These are phyloP conservation scores for Polytrichum commune DNA, from an alignment of 225 moss, liverwort and hornwort species.

Conservation along the genomic window DNA sequence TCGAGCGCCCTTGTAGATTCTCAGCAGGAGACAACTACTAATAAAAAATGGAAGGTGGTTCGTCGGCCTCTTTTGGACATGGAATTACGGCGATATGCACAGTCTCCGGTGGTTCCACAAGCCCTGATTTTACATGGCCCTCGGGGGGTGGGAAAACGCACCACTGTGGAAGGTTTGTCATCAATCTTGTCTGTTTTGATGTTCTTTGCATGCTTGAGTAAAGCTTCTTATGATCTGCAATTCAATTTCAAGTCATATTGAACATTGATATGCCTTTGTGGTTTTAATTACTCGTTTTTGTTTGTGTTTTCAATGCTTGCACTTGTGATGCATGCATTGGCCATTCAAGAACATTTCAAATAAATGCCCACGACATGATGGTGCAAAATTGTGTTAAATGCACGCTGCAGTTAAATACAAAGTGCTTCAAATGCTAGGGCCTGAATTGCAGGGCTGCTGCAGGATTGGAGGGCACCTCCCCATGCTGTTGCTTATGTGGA, in stretches of 20 bases:
- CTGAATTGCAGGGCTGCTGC: slow-evolving; percentile 64
- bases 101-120: slow-evolving; percentile 69
- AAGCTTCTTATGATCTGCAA: too few relatives aligned
- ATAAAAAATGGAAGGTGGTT: slow-evolving; percentile 59
- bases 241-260: too few relatives aligned
- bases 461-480: slow-evolving; percentile 62
- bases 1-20: slow-evolving; percentile 27
- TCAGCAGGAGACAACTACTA: slow-evolving; percentile 9
- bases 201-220: not conserved
- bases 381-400: not conserved
- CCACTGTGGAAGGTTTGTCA: slow-evolving; percentile 61
- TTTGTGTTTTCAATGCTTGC: too few relatives aligned
- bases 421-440: slow-evolving; percentile 27
- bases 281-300: too few relatives aligned
- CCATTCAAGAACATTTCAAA: too few relatives aligned
- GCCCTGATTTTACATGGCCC: slow-evolving; percentile 82
- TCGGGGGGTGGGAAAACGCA: slow-evolving; percentile 90
- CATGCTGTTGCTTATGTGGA: slow-evolving; percentile 71
- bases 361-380: too few relatives aligned
- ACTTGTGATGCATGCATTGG: too few relatives aligned
- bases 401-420: slow-evolving; percentile 15
- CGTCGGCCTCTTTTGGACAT: slow-evolving; percentile 77
- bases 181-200: not conserved
- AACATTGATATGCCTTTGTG: too few relatives aligned
- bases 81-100: slow-evolving; percentile 66